phyloP scores from a whole-genome alignment of 768 basidiomycete genomes.

The Tephrocybe sp. region DNA sequence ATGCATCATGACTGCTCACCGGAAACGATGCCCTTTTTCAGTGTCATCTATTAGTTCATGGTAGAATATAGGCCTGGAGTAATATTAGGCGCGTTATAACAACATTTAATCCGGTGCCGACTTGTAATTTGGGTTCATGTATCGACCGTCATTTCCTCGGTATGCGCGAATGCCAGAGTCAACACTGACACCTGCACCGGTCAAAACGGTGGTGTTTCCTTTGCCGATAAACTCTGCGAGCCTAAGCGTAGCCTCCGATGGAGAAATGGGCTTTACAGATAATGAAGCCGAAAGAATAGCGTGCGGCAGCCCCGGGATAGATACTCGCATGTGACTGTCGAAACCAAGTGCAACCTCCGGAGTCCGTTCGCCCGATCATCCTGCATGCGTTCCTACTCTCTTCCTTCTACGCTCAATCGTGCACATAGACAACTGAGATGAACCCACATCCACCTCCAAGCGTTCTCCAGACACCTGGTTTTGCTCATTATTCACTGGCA shows the following conservation, averaged over 20 bases:
- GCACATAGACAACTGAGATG: slow-evolving; percentile 19
- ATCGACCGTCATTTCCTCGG: slow-evolving; percentile 79
- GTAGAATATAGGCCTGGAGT: slow-evolving; percentile 65
- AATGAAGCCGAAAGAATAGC: slow-evolving; percentile 46
- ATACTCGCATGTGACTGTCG: slow-evolving; percentile 68
- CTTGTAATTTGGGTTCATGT: slow-evolving; percentile 91
- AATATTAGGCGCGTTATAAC: slow-evolving; percentile 5
- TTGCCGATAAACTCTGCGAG: slow-evolving; percentile 62
- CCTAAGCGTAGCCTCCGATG: slow-evolving; percentile 54
- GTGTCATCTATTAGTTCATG: slow-evolving; percentile 78
- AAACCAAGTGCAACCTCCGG: slow-evolving; percentile 19
- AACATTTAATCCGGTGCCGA: slow-evolving; percentile 28
- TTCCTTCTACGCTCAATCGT: slow-evolving; percentile 1
- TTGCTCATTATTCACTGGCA: slow-evolving; percentile 76
- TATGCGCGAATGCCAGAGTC: slow-evolving; percentile 97
- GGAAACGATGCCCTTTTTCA: slow-evolving; percentile 65
- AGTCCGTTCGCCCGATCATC: slow-evolving; percentile 9
- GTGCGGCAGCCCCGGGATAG: slow-evolving; percentile 73
- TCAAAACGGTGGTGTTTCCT: slow-evolving; percentile 75
- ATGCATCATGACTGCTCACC: slow-evolving; percentile 38
- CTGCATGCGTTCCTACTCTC: slow-evolving; percentile 6
- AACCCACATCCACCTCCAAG: slow-evolving; percentile 38
- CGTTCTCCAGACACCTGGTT: slow-evolving; percentile 70
- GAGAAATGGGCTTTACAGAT: slow-evolving; percentile 34
- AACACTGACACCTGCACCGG: slow-evolving; percentile 93